Base-by-base conservation (phyloP, 2,329 filamentous ascomycete genomes). In the Gremmenia infestans region DNA sequence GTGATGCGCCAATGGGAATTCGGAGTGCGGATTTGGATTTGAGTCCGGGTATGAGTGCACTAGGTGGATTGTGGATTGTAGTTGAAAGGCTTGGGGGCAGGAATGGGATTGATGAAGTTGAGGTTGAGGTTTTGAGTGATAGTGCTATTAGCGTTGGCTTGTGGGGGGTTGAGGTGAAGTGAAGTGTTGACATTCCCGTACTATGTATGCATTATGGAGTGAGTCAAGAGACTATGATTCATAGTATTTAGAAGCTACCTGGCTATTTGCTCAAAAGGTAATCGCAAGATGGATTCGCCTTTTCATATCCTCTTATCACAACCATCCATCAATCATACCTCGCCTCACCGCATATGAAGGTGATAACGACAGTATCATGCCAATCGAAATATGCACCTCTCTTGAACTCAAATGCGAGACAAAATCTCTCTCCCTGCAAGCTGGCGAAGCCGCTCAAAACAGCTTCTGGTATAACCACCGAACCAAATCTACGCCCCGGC, bases 21-120 rank as follows among this genome's bases (percentile, higher is more conserved):
- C 80, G 89, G 49, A 88, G 88, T 1, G 77, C 82, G 14, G 86
- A 93, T 60, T 79, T 95, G 51, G 87, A 95, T 72, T 73, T 96
- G 43, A 83, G 85, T 46, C 87, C 89, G 0, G 78, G 75, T n/a
- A 72, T 80, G 60, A 74, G 77, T 55, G 72, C 72, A 32, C 72
- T 72, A 9, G 80, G 81, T 19, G 85, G 85, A 17, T 70, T 91
- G 55, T 95, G 88, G 87, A 76, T 97, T 52, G 86, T 96, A 5
- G 75, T 97, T 43, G 91, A 97, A 72, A 81, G 88, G 61, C 80
- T 93, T 65, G 88, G 85, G n/a, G 81, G 53, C 15, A 61, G 62
- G 37, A 57, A 61, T 19, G 65, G 67, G 64, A 52, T 74, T 53
- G 78, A 81, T 66, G 71, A 75, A 55, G 79, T 89, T 7, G 72